Base-by-base conservation (phyloP, 73 alveolate genomes). In the Blepharisma japonicum region DNA sequence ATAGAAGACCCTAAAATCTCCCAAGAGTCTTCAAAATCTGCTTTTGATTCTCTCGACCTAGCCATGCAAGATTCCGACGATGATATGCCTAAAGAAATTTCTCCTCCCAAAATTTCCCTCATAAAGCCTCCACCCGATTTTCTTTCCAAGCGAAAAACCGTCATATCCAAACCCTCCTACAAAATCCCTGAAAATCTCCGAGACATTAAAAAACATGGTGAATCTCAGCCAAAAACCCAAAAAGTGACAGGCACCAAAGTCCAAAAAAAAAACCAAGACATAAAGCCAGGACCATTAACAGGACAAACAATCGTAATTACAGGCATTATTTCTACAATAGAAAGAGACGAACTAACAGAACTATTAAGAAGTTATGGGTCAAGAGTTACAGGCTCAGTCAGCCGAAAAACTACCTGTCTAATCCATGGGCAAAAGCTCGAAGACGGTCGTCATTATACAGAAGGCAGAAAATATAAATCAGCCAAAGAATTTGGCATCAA, bases 361-460 rank as follows among this genome's bases (percentile, higher is more conserved):
- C 67, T 85, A 4, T 20, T 88, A 3, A 79, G 21, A 27, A 72
- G 68, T 11, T 66, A 56, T 21, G 90, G 95, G 0, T 92, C 89
- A 2, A 79, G 85, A 55, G 79, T 79, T 14, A 88, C 92, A 6
- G 68, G 82, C 6, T 79, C 95, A 21, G 97, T 94, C 11, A 83
- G 95, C 72, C 87, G 95, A 7, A 83, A 89, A 47, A 94, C 98
- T 6, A 83, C 88, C 47, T 87, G 83, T 55, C 84, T 94, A 48
- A 79, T 94, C n/a, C 91, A 81, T 68, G 98, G 98, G 18, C 88
- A 84, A 48, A 72, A 71, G 32, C 86, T 94, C 18, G 98, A 94
- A 86, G 98, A 94, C 86, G 98, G 98, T 38, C 77, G 98, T 71
- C 94, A 87, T 14, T 85, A 56, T 48, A 67, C 79, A 7, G 88